These are phyloP conservation scores for Schwanniomyces vanrijiae DNA, from an alignment of 805 yeast genomes.

Conservation along the genomic window DNA sequence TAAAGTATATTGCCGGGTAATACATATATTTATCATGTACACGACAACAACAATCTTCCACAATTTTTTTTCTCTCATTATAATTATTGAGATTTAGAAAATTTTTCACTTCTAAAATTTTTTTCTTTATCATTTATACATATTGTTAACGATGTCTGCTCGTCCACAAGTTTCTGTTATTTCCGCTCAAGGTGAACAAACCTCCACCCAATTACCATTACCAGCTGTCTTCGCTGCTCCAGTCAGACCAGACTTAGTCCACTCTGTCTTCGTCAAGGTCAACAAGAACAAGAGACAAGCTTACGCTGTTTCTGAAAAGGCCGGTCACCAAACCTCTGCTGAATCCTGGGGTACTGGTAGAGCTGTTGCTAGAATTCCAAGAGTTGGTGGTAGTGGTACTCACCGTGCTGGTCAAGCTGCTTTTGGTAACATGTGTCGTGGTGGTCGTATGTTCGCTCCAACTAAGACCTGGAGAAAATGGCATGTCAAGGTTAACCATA, in stretches of 20 bases:
- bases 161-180: constrained; percentile 98
- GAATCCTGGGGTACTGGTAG: constrained; percentile 99
- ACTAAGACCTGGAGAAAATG: constrained; percentile 99
- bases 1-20: neutral
- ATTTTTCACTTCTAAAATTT: constrained; percentile 10
- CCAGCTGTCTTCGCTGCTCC: constrained; percentile 99
- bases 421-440: constrained; percentile 99
- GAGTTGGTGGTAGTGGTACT: constrained; percentile 99
- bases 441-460: constrained; percentile 99
- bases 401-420: constrained; percentile 99
- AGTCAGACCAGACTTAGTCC: constrained; percentile 99
- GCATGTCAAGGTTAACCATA: constrained; percentile 99
- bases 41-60: neutral
- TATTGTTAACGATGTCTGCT: constrained; percentile 40
- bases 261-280: constrained; percentile 96
- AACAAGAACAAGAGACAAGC: constrained; percentile 99
- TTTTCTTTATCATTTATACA: constrained; percentile 17
- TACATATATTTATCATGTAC: neutral
- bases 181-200: constrained; percentile 82
- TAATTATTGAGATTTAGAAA: neutral
- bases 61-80: neutral
- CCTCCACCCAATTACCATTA: constrained; percentile 81
- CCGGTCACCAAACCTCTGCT: constrained; percentile 99
- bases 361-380: constrained; percentile 99
- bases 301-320: constrained; percentile 98